A percentile compares a stretch with the other conserved stretches of the same genome.
These are phyloP conservation scores for Scopulariopsis brevicaulis DNA, from an alignment of 2,329 filamentous ascomycete genomes.

Conservation along the genomic window DNA sequence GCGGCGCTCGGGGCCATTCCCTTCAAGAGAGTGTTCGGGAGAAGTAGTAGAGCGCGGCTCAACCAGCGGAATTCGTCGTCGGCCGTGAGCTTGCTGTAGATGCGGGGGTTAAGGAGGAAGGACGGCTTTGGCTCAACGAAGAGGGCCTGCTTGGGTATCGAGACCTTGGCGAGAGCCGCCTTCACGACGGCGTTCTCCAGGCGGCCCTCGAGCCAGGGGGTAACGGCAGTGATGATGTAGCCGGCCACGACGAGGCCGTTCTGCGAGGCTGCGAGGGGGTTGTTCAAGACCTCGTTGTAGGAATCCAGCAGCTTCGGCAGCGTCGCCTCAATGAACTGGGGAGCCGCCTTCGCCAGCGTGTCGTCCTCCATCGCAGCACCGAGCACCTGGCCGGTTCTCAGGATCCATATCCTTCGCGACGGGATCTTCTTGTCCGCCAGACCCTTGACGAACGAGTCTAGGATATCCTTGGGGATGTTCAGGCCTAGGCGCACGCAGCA, in stretches of 20 bases:
- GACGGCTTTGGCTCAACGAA: constrained; percentile 70
- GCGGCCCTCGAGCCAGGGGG: constrained; percentile 38
- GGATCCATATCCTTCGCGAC: constrained; percentile 69
- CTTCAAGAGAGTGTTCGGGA: constrained; percentile 42
- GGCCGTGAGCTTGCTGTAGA: constrained; percentile 68
- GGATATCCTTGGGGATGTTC: constrained; percentile 52
- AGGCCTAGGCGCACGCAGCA: constrained; percentile 49
- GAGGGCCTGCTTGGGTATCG: constrained; percentile 54
- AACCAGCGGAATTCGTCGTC: constrained; percentile 75
- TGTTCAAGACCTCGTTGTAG: constrained; percentile 68
- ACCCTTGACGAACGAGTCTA: constrained; percentile 70
- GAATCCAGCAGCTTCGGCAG: constrained; percentile 49
- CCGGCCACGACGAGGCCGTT: constrained; percentile 72
- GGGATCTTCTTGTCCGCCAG: constrained; percentile 73
- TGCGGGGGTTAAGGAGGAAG: constrained; percentile 71
- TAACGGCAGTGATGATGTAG: constrained; percentile 60
- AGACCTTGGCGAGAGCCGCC: constrained; percentile 40
- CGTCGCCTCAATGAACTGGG: constrained; percentile 38
- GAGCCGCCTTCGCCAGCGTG: constrained; percentile 21
- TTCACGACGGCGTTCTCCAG: constrained; percentile 39
- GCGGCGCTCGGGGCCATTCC: constrained; percentile 36
- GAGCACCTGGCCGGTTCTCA: constrained; percentile 61
- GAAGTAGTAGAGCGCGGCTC: constrained; percentile 53
- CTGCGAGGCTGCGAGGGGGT: constrained; percentile 69
- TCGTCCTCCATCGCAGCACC: constrained; percentile 38